Base-by-base conservation (phyloP, 1,139 yeast species). In the Saccharomyces hybrid region DNA sequence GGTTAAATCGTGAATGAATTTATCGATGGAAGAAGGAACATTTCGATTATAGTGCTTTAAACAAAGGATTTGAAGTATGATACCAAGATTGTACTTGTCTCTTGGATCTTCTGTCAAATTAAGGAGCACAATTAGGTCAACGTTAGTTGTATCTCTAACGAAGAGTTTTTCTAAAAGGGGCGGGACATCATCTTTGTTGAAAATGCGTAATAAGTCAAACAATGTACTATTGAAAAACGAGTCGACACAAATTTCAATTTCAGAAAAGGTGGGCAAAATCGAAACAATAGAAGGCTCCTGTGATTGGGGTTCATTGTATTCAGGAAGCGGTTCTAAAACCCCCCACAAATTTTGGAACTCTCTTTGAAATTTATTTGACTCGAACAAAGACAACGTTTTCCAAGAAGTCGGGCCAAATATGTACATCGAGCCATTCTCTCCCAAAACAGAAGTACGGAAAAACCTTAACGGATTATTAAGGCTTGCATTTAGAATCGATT, bases 331-430 rank as follows among this genome's bases (percentile, higher is more conserved):
- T 42, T 53, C 48, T 7, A 64, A 53, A 50, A 51, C 56, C n/a
- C 55, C 56, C 64, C 66, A 60, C 4, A 63, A 31, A 19, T 53
- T 62, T 31, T 48, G 52, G 51, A 60, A 63, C 51, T 64, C 64
- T 4, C 56, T 47, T 41, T 58, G 55, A 47, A 59, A 61, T 26
- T 59, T 57, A 24, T 58, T 57, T 19, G 57, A 58, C 41, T 61
- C 61, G 14, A 56, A 53, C 3, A 57, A 54, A 16, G 61, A 54
- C 14, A 59, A 49, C 1, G 63, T 58, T 49, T 61, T 56, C 60
- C 64, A 57, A 4, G 68, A 60, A 0, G 69, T 64, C 11, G 67
- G 62, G 1, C 69, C 69, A 51, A 60, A 64, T 5, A 58, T 53
- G 8, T 59, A 51, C 14, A 47, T 54, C 21, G 24, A 47, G 19